Base-by-base conservation (phyloP, 106 monocot species). In the Narthecium ossifragum region DNA sequence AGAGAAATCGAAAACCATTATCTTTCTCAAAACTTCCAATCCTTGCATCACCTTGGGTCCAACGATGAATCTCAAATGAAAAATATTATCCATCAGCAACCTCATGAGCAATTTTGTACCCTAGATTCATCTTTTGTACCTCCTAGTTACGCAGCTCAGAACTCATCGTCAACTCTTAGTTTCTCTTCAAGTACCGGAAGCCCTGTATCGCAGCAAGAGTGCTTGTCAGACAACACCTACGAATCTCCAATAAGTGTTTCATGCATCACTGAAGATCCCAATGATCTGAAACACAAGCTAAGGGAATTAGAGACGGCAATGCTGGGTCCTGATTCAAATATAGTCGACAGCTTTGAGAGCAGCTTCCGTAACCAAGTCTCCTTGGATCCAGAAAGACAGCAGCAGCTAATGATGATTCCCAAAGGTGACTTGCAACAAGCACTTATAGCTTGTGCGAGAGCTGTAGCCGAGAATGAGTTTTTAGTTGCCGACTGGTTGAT, bases 211-310 rank as follows among this genome's bases (percentile, higher is more conserved):
- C 71, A 79, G 59, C 78, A 72, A 41, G 85, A 90, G 11, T 77
- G 57, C 43, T 71, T 66, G 5, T 85, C 81, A 4, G 79, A 79
- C 24, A 63, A 70, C 59, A 36, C 61, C 15, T 74, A 75, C 4
- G 84, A 77, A 26, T 92, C 92, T 43, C 84, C 92, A 5, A 46
- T 70, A 28, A 76, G 73, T 55, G 61, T 66, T 53, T 92, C 92
- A 15, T 92, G 84, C 61, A 60, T 88, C 51, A 78, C 89, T 29
- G 93, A 93, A 34, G 89, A 85, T 63, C 79, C 74, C 61, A 75
- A 72, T 59, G 65, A 85, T 72, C 72, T 88, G 13, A 75, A 77
- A 55, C 43, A 68, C 56, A 89, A 80, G 51, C 26, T 93, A 57
- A 76, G 69, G 63, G 85, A 93, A 33, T 22, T 93, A 8, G 93